Percentiles rank a stretch among this genome's conserved stretches.
Conservation (phyloP, 2,329 filamentous ascomycete species). For the Sclerotiophoma versabilis region DNA sequence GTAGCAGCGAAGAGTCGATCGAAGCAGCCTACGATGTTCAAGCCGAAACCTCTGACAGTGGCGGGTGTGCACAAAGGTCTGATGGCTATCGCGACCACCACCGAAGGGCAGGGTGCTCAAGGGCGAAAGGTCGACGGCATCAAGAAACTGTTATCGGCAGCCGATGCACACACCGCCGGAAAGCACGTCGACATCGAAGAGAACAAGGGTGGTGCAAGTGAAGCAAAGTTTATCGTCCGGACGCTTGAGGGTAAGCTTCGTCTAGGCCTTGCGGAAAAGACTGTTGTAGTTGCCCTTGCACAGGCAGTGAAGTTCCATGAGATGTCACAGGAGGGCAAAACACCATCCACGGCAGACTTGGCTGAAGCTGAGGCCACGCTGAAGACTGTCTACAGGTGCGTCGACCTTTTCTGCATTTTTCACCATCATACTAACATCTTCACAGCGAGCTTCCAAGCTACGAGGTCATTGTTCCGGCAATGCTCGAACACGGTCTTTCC, state of each 20-base stretch:
- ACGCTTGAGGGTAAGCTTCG: constrained; percentile 95
- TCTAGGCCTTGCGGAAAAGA: constrained; percentile 89
- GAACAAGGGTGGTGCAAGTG: constrained; percentile 91
- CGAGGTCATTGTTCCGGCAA: constrained; percentile 89
- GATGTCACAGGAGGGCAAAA: constrained; percentile 70
- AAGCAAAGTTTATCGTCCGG: constrained; percentile 91
- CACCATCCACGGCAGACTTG: constrained; percentile 76
- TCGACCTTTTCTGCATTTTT: too few species aligned
- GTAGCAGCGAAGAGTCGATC: constrained; percentile 95
- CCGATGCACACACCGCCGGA: constrained; percentile 74
- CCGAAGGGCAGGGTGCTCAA: constrained; percentile 86
- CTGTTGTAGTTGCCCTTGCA: constrained; percentile 85
- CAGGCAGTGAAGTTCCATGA: constrained; percentile 90
- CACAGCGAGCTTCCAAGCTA: constrained; percentile 91
- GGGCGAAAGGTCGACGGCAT: constrained; percentile 91
- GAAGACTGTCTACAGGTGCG: constrained; percentile 86
- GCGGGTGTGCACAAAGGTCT: constrained; percentile 85
- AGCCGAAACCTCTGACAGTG: constrained; percentile 88
- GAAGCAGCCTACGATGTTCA: constrained; percentile 98
- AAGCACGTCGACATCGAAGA: constrained; percentile 80
- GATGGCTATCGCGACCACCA: constrained; percentile 84
- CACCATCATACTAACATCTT: constrained; percentile 43
- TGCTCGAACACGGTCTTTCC: constrained; percentile 85
- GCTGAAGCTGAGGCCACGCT: constrained; percentile 84
- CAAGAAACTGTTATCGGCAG: constrained; percentile 93